These are phyloP conservation scores for Diutina sp. DNA, from an alignment of 1,139 yeast genomes.

Conservation along the genomic window DNA sequence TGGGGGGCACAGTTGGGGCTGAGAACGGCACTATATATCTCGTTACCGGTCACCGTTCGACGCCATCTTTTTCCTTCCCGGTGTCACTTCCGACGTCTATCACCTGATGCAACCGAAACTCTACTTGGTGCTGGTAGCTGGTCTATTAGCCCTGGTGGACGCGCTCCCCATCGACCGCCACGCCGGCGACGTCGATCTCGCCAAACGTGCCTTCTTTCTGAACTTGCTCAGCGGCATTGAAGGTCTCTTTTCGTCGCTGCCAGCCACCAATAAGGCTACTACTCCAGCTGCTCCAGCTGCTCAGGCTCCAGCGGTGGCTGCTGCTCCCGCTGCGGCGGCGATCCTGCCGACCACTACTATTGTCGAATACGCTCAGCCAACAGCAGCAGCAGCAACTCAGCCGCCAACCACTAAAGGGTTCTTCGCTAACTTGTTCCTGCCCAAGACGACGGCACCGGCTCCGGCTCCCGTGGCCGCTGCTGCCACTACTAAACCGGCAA, in stretches of 20 bases:
- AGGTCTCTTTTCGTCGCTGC: not conserved
- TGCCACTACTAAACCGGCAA: not conserved
- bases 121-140: not conserved
- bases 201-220: constrained; percentile 1
- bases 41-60: not conserved
- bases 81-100: not conserved
- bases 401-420: constrained; percentile 2
- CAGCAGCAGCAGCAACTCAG: not conserved
- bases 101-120: not conserved
- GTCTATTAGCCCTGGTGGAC: not conserved
- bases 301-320: not conserved
- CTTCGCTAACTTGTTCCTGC: not conserved
- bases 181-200: not conserved
- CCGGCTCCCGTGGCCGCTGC: not conserved
- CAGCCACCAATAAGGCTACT: not conserved
- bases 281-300: not conserved
- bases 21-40: not conserved
- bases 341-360: not conserved
- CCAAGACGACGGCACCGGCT: not conserved
- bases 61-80: not conserved
- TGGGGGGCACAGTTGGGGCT: not conserved
- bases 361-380: not conserved
- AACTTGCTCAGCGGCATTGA: constrained; percentile 1
- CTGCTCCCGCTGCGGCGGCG: not conserved
- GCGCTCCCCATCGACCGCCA: constrained; percentile 1